These are phyloP conservation scores for Acanthamoeba castellanii DNA, from an alignment of 208 protist genomes.

Conservation along the genomic window DNA sequence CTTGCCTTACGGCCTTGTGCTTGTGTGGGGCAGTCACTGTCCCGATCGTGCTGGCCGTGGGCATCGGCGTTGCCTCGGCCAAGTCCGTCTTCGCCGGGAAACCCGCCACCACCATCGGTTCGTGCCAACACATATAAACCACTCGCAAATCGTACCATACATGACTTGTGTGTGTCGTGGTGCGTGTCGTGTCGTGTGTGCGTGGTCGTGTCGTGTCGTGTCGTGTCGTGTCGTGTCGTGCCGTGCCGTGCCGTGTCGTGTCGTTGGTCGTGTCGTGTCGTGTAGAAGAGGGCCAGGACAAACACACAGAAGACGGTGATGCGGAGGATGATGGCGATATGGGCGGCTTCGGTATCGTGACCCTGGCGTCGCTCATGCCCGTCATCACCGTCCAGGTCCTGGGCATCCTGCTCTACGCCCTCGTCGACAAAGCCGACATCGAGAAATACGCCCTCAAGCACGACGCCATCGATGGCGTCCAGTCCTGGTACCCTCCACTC, in stretches of 20 bases:
- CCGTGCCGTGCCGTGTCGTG: no score
- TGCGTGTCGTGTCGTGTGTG: no score
- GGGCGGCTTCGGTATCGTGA: slow-evolving; percentile 11
- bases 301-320: neutral
- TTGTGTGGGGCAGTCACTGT: neutral
- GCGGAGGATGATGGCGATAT: neutral
- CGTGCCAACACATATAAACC: neutral
- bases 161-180: neutral
- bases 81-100: neutral
- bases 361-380: slow-evolving; percentile 3
- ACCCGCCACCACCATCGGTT: neutral
- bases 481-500: neutral
- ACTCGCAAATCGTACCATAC: neutral
- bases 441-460: neutral
- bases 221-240: neutral
- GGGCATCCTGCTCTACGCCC: neutral
- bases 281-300: neutral
- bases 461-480: neutral
- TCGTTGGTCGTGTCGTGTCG: no score
- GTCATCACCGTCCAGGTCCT: slow-evolving; percentile 27
- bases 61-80: neutral
- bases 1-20: neutral
- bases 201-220: no score
- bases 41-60: slow-evolving; percentile 3
- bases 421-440: neutral